A percentile compares a stretch with the other conserved stretches of the same genome.
Evolutionary conservation across 1,284 basidiomycete genomes (phyloP).

Genomic region (Heterobasidion occidentale): DNA sequence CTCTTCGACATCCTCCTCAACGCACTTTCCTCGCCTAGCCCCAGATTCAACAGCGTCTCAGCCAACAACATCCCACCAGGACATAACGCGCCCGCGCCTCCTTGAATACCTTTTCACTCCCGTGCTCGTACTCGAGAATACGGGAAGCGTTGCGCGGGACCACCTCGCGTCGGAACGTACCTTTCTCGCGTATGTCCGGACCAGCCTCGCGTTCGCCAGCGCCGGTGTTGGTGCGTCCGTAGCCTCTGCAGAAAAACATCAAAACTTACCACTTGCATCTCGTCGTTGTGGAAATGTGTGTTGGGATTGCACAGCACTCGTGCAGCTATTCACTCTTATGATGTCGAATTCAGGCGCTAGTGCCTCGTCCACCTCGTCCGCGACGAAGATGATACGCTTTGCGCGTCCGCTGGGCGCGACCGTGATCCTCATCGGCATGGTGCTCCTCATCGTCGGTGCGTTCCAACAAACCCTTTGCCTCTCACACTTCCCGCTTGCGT

Average conservation of each 20-base stretch:
- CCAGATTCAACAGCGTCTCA: not conserved
- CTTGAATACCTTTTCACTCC: not conserved
- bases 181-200: slow-evolving; percentile 28
- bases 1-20: too few relatives aligned
- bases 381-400: slow-evolving; percentile 25
- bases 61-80: not conserved
- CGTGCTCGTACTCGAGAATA: slow-evolving; percentile 1
- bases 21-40: not conserved
- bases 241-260: not conserved
- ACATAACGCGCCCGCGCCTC: too few relatives aligned
- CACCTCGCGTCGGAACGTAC: slow-evolving; percentile 21
- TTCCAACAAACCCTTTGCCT: not conserved
- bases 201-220: slow-evolving; percentile 24
- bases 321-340: slow-evolving; percentile 48
- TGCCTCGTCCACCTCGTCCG: slow-evolving; percentile 13
- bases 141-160: slow-evolving; percentile 2
- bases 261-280: not conserved
- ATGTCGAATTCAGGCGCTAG: slow-evolving; percentile 7
- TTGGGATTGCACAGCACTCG: slow-evolving; percentile 30
- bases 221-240: slow-evolving; percentile 39
- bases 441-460: slow-evolving; percentile 43
- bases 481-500: not conserved
- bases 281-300: not conserved
- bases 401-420: slow-evolving; percentile 49
- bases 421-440: slow-evolving; percentile 41